A percentile compares a stretch with the other conserved stretches of the same genome.
Conservation (phyloP, 768 basidiomycete genomes). For the Phlebiopsis flavidoalba region DNA sequence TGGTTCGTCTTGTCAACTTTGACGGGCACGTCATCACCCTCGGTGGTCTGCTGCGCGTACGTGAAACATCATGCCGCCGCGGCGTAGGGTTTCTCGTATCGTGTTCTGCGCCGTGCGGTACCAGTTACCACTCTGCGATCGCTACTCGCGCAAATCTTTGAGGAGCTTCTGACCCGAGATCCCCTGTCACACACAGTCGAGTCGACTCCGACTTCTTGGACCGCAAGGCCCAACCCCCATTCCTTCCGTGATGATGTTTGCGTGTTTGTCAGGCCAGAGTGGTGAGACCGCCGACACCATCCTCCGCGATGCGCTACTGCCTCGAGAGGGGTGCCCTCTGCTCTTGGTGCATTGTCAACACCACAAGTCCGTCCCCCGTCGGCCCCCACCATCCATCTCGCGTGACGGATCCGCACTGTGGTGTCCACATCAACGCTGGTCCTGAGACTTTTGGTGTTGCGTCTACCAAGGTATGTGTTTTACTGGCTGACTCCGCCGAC, state of each 20-base stretch:
- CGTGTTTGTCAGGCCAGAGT: constrained; percentile 93
- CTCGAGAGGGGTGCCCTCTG: constrained; percentile 94
- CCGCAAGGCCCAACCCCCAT: constrained; percentile 98
- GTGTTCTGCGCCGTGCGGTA: constrained; percentile 99
- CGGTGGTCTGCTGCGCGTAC: constrained; percentile 92
- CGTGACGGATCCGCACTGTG: constrained; percentile 98
- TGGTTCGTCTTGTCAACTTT: constrained; percentile 98
- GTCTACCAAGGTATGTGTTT: constrained; percentile 74
- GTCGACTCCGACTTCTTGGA: constrained; percentile 97
- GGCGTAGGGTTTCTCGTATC: constrained; percentile 89
- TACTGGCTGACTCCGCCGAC: not conserved
- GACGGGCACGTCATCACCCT: constrained; percentile 88
- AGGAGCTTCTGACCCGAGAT: constrained; percentile 99
- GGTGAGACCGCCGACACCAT: constrained; percentile 99
- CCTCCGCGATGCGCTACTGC: constrained; percentile 92
- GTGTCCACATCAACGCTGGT: constrained; percentile 99
- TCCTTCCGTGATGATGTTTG: constrained; percentile 98
- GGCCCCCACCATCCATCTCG: constrained; percentile 95
- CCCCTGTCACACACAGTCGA: constrained; percentile 92
- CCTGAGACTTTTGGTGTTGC: constrained; percentile 99
- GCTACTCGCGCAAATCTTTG: constrained; percentile 97
- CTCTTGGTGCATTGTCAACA: constrained; percentile 97
- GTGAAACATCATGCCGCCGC: constrained; percentile 92
- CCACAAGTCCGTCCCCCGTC: no score
- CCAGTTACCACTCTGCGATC: constrained; percentile 94